Evolutionary conservation across 2,329 filamentous ascomycete species (phyloP).

Genomic region (Verticillium klebahnii): DNA sequence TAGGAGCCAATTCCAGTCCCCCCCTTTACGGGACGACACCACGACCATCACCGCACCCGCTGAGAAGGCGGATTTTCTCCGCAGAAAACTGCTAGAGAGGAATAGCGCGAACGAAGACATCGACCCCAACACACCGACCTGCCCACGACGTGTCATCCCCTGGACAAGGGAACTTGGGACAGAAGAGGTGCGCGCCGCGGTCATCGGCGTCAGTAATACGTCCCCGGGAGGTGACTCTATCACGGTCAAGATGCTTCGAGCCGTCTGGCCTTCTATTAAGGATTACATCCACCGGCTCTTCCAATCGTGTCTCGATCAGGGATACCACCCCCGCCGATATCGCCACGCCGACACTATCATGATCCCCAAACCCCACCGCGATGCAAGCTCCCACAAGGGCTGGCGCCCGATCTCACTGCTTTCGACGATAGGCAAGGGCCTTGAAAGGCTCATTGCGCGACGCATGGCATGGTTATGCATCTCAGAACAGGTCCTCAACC

Average conservation of each 20-base stretch:
- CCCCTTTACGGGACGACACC: not conserved
- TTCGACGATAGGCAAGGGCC: too few relatives aligned
- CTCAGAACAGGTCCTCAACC: too few relatives aligned
- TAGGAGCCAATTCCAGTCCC: not conserved
- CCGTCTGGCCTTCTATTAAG: not conserved
- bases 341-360: slow-evolving; percentile 17
- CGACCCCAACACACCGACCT: not conserved
- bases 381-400: slow-evolving; percentile 12
- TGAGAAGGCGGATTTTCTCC: not conserved
- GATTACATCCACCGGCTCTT: slow-evolving; percentile 10
- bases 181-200: slow-evolving; percentile 12
- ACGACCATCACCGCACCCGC: not conserved
- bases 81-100: not conserved
- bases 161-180: slow-evolving; percentile 10
- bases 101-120: not conserved
- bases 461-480: too few relatives aligned
- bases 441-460: too few relatives aligned
- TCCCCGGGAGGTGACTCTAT: slow-evolving; percentile 15
- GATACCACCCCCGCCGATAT: slow-evolving; percentile 15
- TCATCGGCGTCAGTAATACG: slow-evolving; percentile 13
- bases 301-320: slow-evolving; percentile 11
- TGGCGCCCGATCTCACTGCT: slow-evolving; percentile 19
- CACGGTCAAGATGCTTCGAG: slow-evolving; percentile 13
- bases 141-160: slow-evolving; percentile 4
- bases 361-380: slow-evolving; percentile 17